phyloP scores from a whole-genome alignment of 1,284 basidiomycete genomes.

The Caloboletus firmus region DNA sequence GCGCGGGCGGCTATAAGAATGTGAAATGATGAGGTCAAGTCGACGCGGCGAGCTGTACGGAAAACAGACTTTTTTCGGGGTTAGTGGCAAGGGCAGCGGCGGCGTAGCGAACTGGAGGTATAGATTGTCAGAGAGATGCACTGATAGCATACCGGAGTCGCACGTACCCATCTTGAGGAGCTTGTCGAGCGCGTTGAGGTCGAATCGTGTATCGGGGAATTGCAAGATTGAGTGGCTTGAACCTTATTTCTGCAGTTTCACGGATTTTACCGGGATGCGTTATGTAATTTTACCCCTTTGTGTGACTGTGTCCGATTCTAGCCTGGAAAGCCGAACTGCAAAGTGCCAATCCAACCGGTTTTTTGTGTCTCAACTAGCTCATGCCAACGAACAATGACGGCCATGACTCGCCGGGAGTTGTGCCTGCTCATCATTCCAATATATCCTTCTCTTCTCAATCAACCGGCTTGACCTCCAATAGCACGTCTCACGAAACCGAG shows the following conservation, averaged over 20 bases:
- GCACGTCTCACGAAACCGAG: constrained; percentile 26
- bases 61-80: constrained; percentile 85
- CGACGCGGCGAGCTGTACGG: background rate
- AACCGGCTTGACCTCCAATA: constrained; percentile 27
- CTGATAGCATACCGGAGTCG: background rate
- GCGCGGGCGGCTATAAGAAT: constrained; percentile 75
- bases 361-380: constrained; percentile 2
- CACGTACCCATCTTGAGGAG: constrained; percentile 38
- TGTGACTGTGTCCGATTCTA: background rate
- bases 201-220: background rate
- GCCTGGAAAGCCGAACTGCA: background rate
- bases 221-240: constrained; percentile 32
- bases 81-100: constrained; percentile 81
- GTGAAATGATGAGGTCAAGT: constrained; percentile 18
- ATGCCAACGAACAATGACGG: constrained; percentile 34
- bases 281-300: constrained; percentile 8
- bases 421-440: constrained; percentile 25
- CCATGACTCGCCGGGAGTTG: constrained; percentile 26
- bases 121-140: constrained; percentile 7
- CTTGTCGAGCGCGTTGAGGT: constrained; percentile 30
- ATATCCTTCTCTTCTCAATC: constrained; percentile 36
- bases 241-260: constrained; percentile 36
- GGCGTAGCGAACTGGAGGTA: constrained; percentile 83
- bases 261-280: constrained; percentile 24
- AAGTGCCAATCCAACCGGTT: background rate